Conservation (phyloP, 768 basidiomycete species). For the Strobilomyces dryophilus region DNA sequence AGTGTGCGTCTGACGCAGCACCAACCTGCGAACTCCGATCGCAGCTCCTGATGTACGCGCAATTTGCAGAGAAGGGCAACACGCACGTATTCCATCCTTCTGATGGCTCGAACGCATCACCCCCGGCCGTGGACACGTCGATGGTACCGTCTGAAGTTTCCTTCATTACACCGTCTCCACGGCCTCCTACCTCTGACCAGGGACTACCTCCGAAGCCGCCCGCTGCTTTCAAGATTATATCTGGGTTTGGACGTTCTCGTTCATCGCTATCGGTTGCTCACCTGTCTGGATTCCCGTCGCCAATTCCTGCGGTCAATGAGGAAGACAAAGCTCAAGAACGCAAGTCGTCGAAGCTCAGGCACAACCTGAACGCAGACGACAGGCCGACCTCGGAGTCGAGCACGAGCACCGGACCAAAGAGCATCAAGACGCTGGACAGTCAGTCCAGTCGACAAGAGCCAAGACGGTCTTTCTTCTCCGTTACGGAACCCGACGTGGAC, state of each 20-base stretch:
- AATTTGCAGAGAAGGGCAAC: constrained; percentile 69
- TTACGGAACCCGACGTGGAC: constrained; percentile 27
- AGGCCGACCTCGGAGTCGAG: constrained; percentile 60
- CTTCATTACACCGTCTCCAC: constrained; percentile 44
- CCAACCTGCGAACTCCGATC: constrained; percentile 80
- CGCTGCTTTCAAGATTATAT: constrained; percentile 61
- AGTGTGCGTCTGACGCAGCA: constrained; percentile 68
- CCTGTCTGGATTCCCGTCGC: constrained; percentile 29
- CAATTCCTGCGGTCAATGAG: constrained; percentile 19
- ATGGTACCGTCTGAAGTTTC: constrained; percentile 56
- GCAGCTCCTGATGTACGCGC: constrained; percentile 73
- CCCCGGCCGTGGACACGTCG: constrained; percentile 13
- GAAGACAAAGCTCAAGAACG: constrained; percentile 23
- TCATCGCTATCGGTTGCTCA: constrained; percentile 48
- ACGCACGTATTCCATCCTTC: constrained; percentile 54
- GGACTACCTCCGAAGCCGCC: constrained; percentile 39
- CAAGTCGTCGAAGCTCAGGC: constrained; percentile 35
- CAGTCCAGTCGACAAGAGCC: constrained; percentile 37
- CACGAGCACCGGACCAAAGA: constrained; percentile 53
- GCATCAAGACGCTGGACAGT: constrained; percentile 52
- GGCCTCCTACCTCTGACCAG: constrained; percentile 27
- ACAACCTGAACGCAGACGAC: constrained; percentile 37
- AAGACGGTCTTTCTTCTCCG: constrained; percentile 34
- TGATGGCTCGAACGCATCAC: constrained; percentile 34
- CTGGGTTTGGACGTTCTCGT: constrained; percentile 60